Conservation (phyloP, 2,329 filamentous ascomycete species). For the Laburnicola sp. region DNA sequence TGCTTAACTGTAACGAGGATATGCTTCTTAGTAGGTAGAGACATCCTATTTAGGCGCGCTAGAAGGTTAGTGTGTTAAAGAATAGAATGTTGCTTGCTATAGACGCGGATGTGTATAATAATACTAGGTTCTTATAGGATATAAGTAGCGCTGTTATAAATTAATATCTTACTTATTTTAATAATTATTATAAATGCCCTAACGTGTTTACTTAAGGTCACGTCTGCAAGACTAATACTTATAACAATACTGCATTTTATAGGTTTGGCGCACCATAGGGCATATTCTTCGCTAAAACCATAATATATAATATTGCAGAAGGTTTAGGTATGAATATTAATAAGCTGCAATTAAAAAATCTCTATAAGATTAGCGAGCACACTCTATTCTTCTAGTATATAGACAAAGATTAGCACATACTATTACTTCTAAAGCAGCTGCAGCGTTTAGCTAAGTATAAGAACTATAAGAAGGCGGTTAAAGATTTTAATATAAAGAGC, state of each 20-base stretch:
- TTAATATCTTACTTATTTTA: slow-evolving; percentile 79
- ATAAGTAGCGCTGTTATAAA: slow-evolving; percentile 78
- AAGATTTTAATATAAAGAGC: slow-evolving; percentile 76
- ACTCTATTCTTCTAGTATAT: slow-evolving; percentile 91
- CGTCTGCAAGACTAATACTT: slow-evolving; percentile 89
- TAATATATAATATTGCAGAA: slow-evolving; percentile 51
- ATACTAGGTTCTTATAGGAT: slow-evolving; percentile 76
- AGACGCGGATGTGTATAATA: slow-evolving; percentile 86
- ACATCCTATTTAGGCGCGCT: slow-evolving; percentile 84
- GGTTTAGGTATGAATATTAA: slow-evolving; percentile 80
- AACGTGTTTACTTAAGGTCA: slow-evolving; percentile 85
- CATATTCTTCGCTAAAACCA: slow-evolving; percentile 86
- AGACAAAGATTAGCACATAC: slow-evolving; percentile 84
- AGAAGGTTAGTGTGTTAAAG: slow-evolving; percentile 90
- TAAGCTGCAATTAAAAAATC: slow-evolving; percentile 76
- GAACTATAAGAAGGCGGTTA: slow-evolving; percentile 67
- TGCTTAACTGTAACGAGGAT: slow-evolving; percentile 94
- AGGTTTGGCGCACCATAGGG: slow-evolving; percentile 95
- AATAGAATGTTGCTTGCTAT: slow-evolving; percentile 90
- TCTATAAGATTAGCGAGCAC: slow-evolving; percentile 73
- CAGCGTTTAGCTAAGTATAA: slow-evolving; percentile 72
- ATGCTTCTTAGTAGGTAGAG: slow-evolving; percentile 88
- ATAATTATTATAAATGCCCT: slow-evolving; percentile 85
- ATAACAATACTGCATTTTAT: slow-evolving; percentile 94
- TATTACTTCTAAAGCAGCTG: slow-evolving; percentile 87